Percentiles rank a stretch among this genome's conserved stretches.
These are phyloP conservation scores for Neopestalotiopsis rosae DNA, from an alignment of 2,329 filamentous ascomycete species.

Conservation along the genomic window DNA sequence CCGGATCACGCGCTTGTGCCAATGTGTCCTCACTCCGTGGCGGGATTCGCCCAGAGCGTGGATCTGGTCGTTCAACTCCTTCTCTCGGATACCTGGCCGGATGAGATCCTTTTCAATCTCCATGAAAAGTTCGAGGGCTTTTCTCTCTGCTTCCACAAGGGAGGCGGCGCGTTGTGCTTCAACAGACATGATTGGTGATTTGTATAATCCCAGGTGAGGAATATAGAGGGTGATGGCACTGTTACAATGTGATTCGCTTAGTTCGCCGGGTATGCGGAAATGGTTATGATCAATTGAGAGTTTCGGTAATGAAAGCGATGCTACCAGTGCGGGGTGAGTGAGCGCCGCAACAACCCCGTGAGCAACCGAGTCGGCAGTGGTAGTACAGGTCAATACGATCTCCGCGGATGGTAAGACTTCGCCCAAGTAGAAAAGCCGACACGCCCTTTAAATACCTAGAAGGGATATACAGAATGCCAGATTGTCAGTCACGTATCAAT, in stretches of 20 bases:
- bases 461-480: too few relatives aligned
- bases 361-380: background rate
- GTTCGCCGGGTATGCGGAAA: background rate
- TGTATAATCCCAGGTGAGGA: background rate
- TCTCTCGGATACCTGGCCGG: slow-evolving; percentile 53
- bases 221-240: background rate
- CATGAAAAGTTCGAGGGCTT: slow-evolving; percentile 50
- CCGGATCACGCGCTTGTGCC: slow-evolving; percentile 57
- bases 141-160: slow-evolving; percentile 51
- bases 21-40: slow-evolving; percentile 52
- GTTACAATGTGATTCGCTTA: background rate
- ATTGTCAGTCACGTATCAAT: too few relatives aligned
- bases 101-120: slow-evolving; percentile 52
- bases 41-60: slow-evolving; percentile 46
- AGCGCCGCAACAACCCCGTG: background rate
- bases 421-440: background rate
- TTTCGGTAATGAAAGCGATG: background rate
- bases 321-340: background rate
- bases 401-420: background rate
- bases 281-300: background rate
- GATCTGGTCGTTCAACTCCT: slow-evolving; percentile 52
- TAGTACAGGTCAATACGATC: background rate
- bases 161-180: slow-evolving; percentile 32
- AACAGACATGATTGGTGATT: background rate
- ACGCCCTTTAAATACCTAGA: background rate